Base-by-base conservation (phyloP, 192 early-diverging fungal genomes). In the Jimgerdemannia flammicorona region DNA sequence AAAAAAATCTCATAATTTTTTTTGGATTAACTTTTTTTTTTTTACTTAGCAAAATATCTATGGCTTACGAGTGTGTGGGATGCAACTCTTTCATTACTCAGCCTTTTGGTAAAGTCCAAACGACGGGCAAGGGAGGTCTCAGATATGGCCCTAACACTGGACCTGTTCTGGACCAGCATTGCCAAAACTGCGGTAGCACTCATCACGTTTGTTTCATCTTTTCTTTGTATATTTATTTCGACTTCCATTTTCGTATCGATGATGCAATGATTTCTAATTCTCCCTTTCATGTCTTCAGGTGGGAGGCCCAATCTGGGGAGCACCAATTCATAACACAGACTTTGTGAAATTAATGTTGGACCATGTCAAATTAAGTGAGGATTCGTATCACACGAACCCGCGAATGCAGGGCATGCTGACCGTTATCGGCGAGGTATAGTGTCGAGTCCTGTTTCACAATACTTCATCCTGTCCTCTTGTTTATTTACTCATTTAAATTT, bases 341-440 rank as follows among this genome's bases (percentile, higher is more conserved):
- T 99, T 98, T 89, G 90, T 99, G 10, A 78, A 83, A 63, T 83
- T 89, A 71, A 95, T 99, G 93, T 73, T 95, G 44, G 79, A 91
- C 65, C 84, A 92, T 71, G 90, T 98, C 64, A 87, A 90, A 72
- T 82, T 77, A 3, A 85, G 77, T 29, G 70, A 75, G 17, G 76
- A 79, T 2, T 83, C 86, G 29, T 99, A 93, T 83, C 91, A 90
- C 66, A 99, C 98, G 0, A 82, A 89, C 65, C 74, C 87, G 29
- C 87, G 98, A 71, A 99, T 99, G 93, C 73, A 90, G 78, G 98
- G 98, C 59, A 99, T 99, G 97, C 84, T 99, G 66, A 90, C 92
- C 42, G 93, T 99, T 0, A 91, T 93, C 49, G 84, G 86, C 3
- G 96, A 98, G 83, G 93, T 92, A 75, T 59, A 10, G 14, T 76